Conservation (phyloP, 2,329 filamentous ascomycete species). For the Bipolaris victoriae region DNA sequence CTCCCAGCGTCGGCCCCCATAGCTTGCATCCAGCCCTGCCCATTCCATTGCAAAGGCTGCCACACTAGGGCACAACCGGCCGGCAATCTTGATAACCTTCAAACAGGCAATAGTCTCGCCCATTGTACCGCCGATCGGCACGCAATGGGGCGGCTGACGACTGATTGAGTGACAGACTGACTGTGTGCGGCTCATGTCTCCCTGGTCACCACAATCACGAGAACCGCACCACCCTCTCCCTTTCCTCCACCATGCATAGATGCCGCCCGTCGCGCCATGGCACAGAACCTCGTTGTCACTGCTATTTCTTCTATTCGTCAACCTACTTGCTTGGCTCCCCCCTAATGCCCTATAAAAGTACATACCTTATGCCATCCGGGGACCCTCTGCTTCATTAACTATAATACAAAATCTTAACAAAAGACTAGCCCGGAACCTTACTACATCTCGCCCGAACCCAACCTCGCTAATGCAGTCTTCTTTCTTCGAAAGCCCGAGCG, state of each 20-base stretch:
- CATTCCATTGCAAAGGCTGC: slow-evolving; percentile 2
- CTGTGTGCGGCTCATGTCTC: no score
- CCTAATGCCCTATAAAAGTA: background rate
- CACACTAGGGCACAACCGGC: background rate
- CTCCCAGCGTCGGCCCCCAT: background rate
- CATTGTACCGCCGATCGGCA: background rate
- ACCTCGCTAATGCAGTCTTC: background rate
- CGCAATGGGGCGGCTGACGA: background rate
- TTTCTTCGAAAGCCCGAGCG: background rate
- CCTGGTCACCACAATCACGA: no score
- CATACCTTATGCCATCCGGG: background rate
- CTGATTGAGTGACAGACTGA: background rate
- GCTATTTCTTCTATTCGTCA: background rate
- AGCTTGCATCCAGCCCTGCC: slow-evolving; percentile 11
- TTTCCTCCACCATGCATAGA: background rate
- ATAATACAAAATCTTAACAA: slow-evolving; percentile 1
- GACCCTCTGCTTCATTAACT: background rate
- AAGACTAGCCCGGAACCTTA: background rate
- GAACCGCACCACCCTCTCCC: background rate
- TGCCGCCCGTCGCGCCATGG: background rate
- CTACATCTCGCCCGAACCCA: background rate
- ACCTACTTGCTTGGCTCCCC: background rate
- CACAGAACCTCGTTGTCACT: background rate
- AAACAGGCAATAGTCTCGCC: background rate
- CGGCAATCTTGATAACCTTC: slow-evolving; percentile 4